A percentile compares a stretch with the other conserved stretches of the same genome.
Evolutionary conservation across 257 asterid species (phyloP).

Genomic region (Solanum dulcamara): DNA sequence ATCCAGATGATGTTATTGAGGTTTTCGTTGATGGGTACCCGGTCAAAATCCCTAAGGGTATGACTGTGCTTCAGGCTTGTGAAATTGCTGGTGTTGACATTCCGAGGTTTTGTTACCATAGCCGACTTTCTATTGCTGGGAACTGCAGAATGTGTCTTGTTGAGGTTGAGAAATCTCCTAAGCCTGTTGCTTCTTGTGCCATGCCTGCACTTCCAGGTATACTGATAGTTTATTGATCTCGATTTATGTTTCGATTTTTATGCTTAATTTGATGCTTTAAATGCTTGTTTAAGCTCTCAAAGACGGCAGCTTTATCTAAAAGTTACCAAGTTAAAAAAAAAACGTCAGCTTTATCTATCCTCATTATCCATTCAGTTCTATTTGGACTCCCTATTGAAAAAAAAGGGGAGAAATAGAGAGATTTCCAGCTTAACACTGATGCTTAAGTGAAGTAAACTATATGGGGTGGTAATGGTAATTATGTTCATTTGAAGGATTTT

Average conservation of each 20-base stretch:
- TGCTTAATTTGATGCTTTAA: neutral
- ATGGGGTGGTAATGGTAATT: neutral
- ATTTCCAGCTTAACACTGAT: neutral
- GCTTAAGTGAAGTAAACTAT: neutral
- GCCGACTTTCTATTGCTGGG: constrained; percentile 82
- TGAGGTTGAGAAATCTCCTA: constrained; percentile 94
- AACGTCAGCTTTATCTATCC: neutral
- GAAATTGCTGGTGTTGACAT: constrained; percentile 86
- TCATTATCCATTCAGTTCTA: neutral
- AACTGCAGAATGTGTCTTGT: constrained; percentile 97
- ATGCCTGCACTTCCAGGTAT: constrained; percentile 82
- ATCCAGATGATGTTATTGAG: constrained; percentile 81
- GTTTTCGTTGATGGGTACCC: constrained; percentile 89
- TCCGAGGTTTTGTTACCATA: constrained; percentile 82
- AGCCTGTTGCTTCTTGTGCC: constrained; percentile 96
- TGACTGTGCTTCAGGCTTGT: constrained; percentile 95
- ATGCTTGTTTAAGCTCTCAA: neutral
- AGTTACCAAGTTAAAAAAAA: neutral
- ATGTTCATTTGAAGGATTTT: neutral
- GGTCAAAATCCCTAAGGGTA: constrained; percentile 84
- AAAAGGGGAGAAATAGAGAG: neutral
- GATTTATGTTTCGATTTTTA: neutral
- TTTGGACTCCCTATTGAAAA: neutral
- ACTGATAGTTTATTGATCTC: neutral
- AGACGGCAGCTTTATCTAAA: neutral